Evolutionary conservation across 495 filamentous ascomycete species (phyloP), one percentile per base, ranked within the genome.

Genomic region (Podospora pseudoanserina): DNA sequence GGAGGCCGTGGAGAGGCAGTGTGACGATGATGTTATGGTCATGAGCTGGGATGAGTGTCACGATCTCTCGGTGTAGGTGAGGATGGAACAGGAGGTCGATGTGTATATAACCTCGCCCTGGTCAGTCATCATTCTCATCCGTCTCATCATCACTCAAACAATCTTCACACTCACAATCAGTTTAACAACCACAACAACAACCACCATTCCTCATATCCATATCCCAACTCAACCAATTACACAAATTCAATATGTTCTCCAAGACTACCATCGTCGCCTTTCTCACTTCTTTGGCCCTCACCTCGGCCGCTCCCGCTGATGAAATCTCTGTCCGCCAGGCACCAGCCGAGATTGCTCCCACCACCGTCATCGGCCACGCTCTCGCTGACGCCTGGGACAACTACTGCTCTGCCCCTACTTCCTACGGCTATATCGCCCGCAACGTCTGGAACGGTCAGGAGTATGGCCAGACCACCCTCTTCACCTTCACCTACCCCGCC

Each of bases 401-500:
- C 59, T 20, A 28, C 32, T 68, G 67, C 63, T n/a, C 34, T 18
- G 44, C 26, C 70, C 70, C 65, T 34, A 59, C 44, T 32, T 64
- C 64, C 20, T 60, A 58, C n/a, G 27, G 23, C 55, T 63, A 63
- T 15, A 15, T 32, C 28, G 16, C 15, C 20, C 30, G 53, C 63
- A 58, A 30, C 15, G 58, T 67, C 28, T 60, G 20, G 63, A 63
- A 60, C 13, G 23, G 56, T 13, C 34, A 44, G 19, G 32, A 53
- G 5, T 34, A 5, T 18, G 65, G 60, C 53, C 68, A 68, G 53
- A 53, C 64, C 58, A 9, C 62, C 53, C 67, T 73, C 65, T 34
- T 62, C 57, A 70, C 65, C n/a, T 70, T 73, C 30, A 60, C 53
- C 7, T 70, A 68, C 65, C 71, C 71, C 2, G 20, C 65, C 20